Evolutionary conservation across 1,284 basidiomycete genomes (phyloP).

Genomic region (Phylloboletellus chloephorus): DNA sequence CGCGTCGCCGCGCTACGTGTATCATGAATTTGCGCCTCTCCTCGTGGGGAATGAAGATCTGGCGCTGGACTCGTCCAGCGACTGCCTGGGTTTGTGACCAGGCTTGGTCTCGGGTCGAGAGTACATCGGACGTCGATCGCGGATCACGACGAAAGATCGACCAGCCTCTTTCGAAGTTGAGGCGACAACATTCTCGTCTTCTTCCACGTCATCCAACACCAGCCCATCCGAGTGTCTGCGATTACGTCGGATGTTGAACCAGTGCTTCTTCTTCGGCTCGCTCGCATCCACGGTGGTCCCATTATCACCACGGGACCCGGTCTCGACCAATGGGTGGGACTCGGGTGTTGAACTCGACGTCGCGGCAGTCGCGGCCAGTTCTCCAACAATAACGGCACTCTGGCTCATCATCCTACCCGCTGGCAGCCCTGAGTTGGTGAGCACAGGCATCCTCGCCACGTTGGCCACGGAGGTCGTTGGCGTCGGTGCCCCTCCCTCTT

Average conservation of each 20-base stretch:
- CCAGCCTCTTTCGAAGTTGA: slow-evolving; percentile 27
- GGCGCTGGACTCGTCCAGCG: slow-evolving; percentile 26
- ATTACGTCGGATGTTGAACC: slow-evolving; percentile 60
- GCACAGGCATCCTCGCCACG: slow-evolving; percentile 38
- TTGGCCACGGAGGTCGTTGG: slow-evolving; percentile 49
- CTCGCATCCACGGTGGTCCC: slow-evolving; percentile 35
- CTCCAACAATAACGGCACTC: slow-evolving; percentile 57
- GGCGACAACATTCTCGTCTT: slow-evolving; percentile 34
- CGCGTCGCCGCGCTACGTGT: background rate
- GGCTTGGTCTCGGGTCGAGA: slow-evolving; percentile 29
- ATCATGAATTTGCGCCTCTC: slow-evolving; percentile 24
- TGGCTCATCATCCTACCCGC: slow-evolving; percentile 74
- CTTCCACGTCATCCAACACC: slow-evolving; percentile 23
- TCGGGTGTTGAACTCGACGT: slow-evolving; percentile 14
- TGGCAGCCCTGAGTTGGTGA: slow-evolving; percentile 41
- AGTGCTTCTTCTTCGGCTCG: slow-evolving; percentile 55
- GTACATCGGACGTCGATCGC: slow-evolving; percentile 43
- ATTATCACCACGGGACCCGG: slow-evolving; percentile 16
- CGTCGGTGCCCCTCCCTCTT: slow-evolving; percentile 42
- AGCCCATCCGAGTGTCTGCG: slow-evolving; percentile 57
- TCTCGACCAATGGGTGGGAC: slow-evolving; percentile 17
- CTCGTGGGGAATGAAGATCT: slow-evolving; percentile 35
- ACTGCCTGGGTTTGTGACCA: slow-evolving; percentile 25
- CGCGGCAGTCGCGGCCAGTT: slow-evolving; percentile 22
- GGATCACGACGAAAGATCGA: slow-evolving; percentile 66